Evolutionary conservation across 176 grass and related monocot genomes (phyloP).

Genomic region (Lolium rigidum): DNA sequence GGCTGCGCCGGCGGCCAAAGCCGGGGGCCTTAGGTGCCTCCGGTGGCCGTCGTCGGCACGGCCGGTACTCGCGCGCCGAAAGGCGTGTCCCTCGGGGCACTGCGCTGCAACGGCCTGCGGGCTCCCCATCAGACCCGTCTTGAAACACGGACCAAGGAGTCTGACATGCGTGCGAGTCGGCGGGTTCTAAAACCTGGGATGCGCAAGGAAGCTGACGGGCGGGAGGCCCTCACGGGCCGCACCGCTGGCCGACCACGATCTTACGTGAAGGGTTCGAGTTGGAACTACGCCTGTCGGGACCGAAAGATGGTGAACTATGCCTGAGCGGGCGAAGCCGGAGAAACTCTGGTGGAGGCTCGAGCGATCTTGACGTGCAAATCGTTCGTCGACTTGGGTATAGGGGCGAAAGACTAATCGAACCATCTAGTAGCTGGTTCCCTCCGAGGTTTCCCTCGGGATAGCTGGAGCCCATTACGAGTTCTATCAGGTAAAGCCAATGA

Average conservation of each 20-base stretch:
- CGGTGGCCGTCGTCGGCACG: no score
- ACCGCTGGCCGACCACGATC: slow-evolving; percentile 66
- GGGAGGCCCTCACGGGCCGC: slow-evolving; percentile 16
- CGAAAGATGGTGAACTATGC: slow-evolving; percentile 93
- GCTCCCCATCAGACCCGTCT: slow-evolving; percentile 71
- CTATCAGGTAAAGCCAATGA: slow-evolving; percentile 76
- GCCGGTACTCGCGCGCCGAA: no score
- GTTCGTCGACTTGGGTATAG: slow-evolving; percentile 66
- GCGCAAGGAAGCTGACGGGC: slow-evolving; percentile 14
- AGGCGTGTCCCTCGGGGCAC: not conserved
- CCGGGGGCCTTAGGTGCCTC: no score
- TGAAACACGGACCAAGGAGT: slow-evolving; percentile 88
- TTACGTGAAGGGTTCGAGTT: slow-evolving; percentile 78
- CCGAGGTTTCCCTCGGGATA: slow-evolving; percentile 60
- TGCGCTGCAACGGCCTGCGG: slow-evolving; percentile 33
- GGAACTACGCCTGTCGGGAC: no score
- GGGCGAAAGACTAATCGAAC: slow-evolving; percentile 81
- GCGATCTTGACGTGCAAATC: no score
- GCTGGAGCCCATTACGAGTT: slow-evolving; percentile 67
- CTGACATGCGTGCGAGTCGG: slow-evolving; percentile 45
- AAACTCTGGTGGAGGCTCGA: no score
- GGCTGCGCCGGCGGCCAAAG: no score
- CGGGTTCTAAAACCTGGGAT: slow-evolving; percentile 4
- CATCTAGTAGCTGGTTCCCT: slow-evolving; percentile 72
- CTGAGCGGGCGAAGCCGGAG: no score